These are phyloP conservation scores for Leavenworthia alabamica DNA, from an alignment of 345 rosid species.

Conservation along the genomic window DNA sequence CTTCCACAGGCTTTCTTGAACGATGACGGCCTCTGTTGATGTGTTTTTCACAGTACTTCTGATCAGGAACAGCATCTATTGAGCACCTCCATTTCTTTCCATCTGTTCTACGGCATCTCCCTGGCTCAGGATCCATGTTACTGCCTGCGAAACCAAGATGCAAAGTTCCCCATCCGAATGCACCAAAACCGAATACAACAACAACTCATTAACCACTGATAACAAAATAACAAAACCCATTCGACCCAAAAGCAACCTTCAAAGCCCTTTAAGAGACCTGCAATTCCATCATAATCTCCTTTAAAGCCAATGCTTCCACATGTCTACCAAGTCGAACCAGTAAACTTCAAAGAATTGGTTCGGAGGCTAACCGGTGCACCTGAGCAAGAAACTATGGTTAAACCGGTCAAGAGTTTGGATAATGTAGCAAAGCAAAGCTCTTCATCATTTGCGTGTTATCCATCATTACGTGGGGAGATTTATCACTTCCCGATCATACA, in stretches of 20 bases:
- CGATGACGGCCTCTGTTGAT: conserved; percentile 80
- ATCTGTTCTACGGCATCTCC: conserved; percentile 73
- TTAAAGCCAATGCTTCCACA: conserved; percentile 53
- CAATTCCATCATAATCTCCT: conserved; percentile 34
- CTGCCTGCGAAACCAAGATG: conserved; percentile 51
- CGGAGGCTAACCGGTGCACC: conserved; percentile 73
- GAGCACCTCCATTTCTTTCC: conserved; percentile 91
- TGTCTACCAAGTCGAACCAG: conserved; percentile 78
- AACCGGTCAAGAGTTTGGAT: conserved; percentile 3
- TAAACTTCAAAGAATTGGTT: too few species aligned
- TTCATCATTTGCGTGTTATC: conserved; percentile 8
- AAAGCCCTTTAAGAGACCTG: conserved; percentile 64
- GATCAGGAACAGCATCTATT: conserved; percentile 64
- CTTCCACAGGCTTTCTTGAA: conserved; percentile 87
- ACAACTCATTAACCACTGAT: too few species aligned
- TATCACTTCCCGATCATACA: conserved; percentile 17
- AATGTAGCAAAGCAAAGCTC: conserved; percentile 5
- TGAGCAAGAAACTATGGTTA: conserved; percentile 8
- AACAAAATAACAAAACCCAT: conserved; percentile 31
- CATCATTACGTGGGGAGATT: conserved; percentile 17
- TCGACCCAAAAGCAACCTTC: too few species aligned
- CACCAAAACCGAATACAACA: too few species aligned
- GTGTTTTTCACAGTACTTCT: conserved; percentile 77
- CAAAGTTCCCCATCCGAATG: conserved; percentile 62
- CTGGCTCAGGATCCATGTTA: conserved; percentile 59